A percentile compares a stretch with the other conserved stretches of the same genome.
phyloP scores from a whole-genome alignment of 805 yeast species.

The Wickerhamiella bombiphila region DNA sequence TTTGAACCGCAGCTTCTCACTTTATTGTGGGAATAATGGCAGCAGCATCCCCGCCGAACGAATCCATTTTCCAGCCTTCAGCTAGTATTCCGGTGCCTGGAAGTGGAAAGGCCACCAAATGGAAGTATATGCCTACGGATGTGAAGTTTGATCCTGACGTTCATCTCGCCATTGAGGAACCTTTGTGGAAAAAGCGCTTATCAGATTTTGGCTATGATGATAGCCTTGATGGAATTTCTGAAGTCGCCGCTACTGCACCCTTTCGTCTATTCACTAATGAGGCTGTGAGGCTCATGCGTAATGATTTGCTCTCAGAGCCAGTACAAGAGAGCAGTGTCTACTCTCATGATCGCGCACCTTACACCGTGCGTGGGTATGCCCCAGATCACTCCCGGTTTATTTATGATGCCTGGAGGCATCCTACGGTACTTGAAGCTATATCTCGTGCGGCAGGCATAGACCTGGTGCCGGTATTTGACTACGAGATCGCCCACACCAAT shows the following conservation, averaged over 20 bases:
- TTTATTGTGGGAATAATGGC: too few relatives aligned
- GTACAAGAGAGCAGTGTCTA: constrained; percentile 26
- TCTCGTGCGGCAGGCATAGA: constrained; percentile 47
- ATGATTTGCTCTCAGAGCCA: constrained; percentile 33
- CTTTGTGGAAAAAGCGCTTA: constrained; percentile 28
- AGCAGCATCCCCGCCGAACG: too few relatives aligned
- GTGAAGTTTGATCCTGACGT: constrained; percentile 24
- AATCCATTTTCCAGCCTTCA: too few relatives aligned
- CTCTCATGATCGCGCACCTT: constrained; percentile 18
- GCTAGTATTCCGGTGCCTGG: too few relatives aligned
- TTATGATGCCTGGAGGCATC: constrained; percentile 44
- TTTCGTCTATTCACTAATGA: constrained; percentile 48
- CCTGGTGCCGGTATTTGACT: constrained; percentile 40
- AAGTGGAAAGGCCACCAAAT: too few relatives aligned
- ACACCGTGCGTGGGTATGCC: constrained; percentile 36
- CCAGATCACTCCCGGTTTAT: constrained; percentile 36
- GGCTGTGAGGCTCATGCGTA: constrained; percentile 44
- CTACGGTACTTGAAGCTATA: constrained; percentile 38
- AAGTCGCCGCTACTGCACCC: constrained; percentile 44
- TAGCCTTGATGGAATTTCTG: constrained; percentile 34
- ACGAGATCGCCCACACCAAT: constrained; percentile 41
- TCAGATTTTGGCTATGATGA: constrained; percentile 35
- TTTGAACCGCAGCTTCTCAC: too few relatives aligned
- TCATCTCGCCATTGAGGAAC: constrained; percentile 25
- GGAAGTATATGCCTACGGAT: constrained; percentile 10